A percentile compares a stretch with the other conserved stretches of the same genome.
phyloP scores from a whole-genome alignment of 2,329 filamentous ascomycete genomes.

The Rhinocladiella similis region DNA sequence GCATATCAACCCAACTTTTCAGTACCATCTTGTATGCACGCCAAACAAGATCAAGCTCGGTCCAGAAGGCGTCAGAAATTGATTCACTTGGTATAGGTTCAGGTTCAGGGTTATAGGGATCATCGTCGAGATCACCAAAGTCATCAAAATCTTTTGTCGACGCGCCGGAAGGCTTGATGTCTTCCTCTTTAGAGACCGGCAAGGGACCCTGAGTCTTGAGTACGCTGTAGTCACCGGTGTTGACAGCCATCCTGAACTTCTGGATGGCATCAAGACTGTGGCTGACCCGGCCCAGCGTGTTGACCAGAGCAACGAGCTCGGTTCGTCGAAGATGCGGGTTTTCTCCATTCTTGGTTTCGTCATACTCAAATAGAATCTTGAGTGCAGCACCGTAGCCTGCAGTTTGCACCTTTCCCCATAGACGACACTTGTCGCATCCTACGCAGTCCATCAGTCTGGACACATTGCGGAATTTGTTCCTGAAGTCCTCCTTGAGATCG shows the following conservation, averaged over 20 bases:
- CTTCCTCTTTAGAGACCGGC: neutral
- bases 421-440: slow-evolving; percentile 94
- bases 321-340: slow-evolving; percentile 78
- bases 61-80: slow-evolving; percentile 58
- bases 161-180: neutral
- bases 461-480: slow-evolving; percentile 94
- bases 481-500: slow-evolving; percentile 92
- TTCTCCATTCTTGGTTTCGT: slow-evolving; percentile 62
- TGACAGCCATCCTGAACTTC: slow-evolving; percentile 62
- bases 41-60: slow-evolving; percentile 65
- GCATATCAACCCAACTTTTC: slow-evolving; percentile 68
- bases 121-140: slow-evolving; percentile 41
- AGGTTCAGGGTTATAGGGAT: slow-evolving; percentile 21
- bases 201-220: slow-evolving; percentile 16
- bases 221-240: slow-evolving; percentile 32
- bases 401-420: slow-evolving; percentile 97
- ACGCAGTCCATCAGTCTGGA: slow-evolving; percentile 98
- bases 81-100: slow-evolving; percentile 38
- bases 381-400: slow-evolving; percentile 91
- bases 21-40: slow-evolving; percentile 67
- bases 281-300: slow-evolving; percentile 85
- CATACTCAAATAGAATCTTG: slow-evolving; percentile 94
- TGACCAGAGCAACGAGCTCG: slow-evolving; percentile 90
- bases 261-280: slow-evolving; percentile 75
- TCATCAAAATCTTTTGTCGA: neutral